A percentile compares a stretch with the other conserved stretches of the same genome.
phyloP scores from a whole-genome alignment of 139 green algal species.

The Spirogloea muscicola region DNA sequence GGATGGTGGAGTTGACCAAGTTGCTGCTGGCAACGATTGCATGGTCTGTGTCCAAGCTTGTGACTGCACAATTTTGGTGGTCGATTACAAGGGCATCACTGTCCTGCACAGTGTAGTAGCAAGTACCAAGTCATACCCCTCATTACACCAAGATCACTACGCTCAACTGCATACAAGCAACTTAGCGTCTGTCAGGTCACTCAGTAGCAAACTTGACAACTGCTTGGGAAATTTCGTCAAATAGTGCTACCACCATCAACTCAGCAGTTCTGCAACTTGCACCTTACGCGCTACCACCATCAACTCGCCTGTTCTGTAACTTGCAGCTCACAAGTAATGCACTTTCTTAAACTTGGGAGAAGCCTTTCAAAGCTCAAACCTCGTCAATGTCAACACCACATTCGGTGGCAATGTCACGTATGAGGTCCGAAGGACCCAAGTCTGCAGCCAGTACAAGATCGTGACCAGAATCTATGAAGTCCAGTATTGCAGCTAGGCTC shows the following conservation, averaged over 20 bases:
- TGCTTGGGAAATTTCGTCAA: no score
- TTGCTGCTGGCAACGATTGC: constrained; percentile 22
- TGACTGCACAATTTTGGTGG: constrained; percentile 22
- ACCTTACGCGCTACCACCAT: no score
- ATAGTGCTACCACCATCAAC: no score
- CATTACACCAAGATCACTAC: background rate
- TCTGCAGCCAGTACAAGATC: constrained; percentile 72
- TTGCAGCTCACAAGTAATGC: background rate
- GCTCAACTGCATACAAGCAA: no score
- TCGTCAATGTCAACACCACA: constrained; percentile 48
- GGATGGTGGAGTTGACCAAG: constrained; percentile 20
- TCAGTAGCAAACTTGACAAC: no score
- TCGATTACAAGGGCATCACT: constrained; percentile 29
- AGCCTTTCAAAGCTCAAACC: background rate
- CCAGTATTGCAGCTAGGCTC: constrained; percentile 59
- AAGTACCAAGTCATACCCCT: background rate
- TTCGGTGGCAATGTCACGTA: constrained; percentile 46
- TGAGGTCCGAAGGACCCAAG: constrained; percentile 52
- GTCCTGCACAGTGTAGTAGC: constrained; percentile 2
- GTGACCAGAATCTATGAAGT: constrained; percentile 80
- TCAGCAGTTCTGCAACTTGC: no score
- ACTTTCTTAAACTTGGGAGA: background rate
- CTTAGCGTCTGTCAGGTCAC: no score
- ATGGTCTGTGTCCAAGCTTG: constrained; percentile 21
- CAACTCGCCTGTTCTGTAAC: no score